Conservation (phyloP, 1,284 basidiomycete genomes). For the Rhodotorula sp. region DNA sequence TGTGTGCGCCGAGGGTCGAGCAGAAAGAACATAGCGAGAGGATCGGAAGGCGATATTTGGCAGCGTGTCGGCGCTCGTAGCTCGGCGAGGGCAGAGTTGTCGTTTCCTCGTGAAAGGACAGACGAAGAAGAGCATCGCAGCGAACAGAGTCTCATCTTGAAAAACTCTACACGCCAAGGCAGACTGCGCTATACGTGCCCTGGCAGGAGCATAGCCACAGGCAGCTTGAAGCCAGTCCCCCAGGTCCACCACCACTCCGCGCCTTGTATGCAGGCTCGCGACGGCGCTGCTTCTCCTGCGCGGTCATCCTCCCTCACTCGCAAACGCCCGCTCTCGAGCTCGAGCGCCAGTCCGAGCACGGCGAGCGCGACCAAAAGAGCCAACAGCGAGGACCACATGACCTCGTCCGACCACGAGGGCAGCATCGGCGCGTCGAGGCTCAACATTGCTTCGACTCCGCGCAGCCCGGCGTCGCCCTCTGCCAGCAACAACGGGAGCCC, state of each 20-base stretch:
- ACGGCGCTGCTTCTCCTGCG: neutral
- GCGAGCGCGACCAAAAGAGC: constrained; percentile 19
- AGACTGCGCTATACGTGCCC: too few species aligned
- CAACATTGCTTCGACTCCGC: constrained; percentile 27
- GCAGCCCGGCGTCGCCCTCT: neutral
- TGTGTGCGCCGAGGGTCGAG: too few species aligned
- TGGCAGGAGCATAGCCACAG: too few species aligned
- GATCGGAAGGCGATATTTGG: too few species aligned
- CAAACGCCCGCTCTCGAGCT: constrained; percentile 21
- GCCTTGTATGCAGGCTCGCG: neutral
- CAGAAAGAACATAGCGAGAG: too few species aligned
- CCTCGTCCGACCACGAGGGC: constrained; percentile 31
- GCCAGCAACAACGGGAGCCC: neutral
- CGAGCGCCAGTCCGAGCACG: neutral
- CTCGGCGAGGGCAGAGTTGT: too few species aligned
- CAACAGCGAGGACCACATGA: constrained; percentile 35
- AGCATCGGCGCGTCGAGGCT: constrained; percentile 36
- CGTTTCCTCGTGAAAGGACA: too few species aligned
- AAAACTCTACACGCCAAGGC: too few species aligned
- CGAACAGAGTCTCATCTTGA: too few species aligned
- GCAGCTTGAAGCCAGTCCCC: too few species aligned
- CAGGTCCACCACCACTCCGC: neutral
- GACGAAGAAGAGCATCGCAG: too few species aligned
- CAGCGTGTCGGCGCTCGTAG: too few species aligned
- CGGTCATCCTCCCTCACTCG: constrained; percentile 13